Evolutionary conservation across 1,139 yeast species (phyloP), one percentile per base, ranked within the genome.

Genomic region (Saccharomyces pastorianus): DNA sequence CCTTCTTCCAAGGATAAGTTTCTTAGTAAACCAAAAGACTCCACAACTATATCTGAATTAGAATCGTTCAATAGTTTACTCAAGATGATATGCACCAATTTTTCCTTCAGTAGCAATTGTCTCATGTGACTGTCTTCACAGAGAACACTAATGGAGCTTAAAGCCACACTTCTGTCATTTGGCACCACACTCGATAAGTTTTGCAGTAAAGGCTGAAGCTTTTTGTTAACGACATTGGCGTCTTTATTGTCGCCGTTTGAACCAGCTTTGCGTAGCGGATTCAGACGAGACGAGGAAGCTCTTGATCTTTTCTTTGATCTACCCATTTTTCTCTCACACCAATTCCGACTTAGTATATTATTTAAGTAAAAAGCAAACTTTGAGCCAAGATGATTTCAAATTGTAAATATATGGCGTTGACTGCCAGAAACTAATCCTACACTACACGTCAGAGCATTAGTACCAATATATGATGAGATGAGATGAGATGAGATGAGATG

Each of bases 1-100:
- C 96, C 98, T 71, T 89, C 96, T 66, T 89, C 96, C 51, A 88
- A 76, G 3, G 85, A 84, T 53, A 91, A 66, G 66, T 88, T 89
- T 66, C 96, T 79, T 59, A 93, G 72, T 51, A 91, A 74, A 1
- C 96, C 97, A 65, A 81, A 85, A 0, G 91, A 78, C 62, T 87
- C 96, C 25, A 87, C 86, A 14, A 85, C 83, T 51, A 88, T 81
- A 62, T 89, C 96, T 54, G 82, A 83, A 62, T 84, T 82, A 26
- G 78, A 68, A 64, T 89, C 96, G 51, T 79, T 80, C 47, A 90
- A 69, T 48, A 85, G 76, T 55, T 82, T 81, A 38, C 84, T 84
- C 74, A 90, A 66, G 0, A 90, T 71, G 3, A 80, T 76, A 47
- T 80, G 80, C 9, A 90, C 75, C 46, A 91, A 72, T 59, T 80